These are phyloP conservation scores for Yamadazyma jaroonii DNA, from an alignment of 1,139 yeast genomes.

Conservation along the genomic window DNA sequence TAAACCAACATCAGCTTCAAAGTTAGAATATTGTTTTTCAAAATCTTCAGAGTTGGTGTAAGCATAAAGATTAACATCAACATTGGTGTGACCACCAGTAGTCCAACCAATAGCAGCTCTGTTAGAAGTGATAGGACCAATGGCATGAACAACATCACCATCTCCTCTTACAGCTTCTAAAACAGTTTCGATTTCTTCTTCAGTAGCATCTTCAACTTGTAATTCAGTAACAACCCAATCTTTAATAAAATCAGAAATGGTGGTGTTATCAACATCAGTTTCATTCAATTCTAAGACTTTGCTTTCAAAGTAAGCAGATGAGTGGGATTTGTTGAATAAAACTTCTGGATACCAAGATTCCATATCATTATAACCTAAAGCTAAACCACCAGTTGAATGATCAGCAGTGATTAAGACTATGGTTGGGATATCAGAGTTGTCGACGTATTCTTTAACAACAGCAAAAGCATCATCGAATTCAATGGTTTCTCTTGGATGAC, in stretches of 20 bases:
- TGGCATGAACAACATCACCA: constrained; percentile 14
- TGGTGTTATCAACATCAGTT: constrained; percentile 23
- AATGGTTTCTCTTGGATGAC: constrained; percentile 37
- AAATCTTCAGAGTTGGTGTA: constrained; percentile 54
- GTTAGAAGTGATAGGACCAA: constrained; percentile 49
- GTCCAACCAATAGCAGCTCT: constrained; percentile 88
- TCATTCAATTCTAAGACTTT: constrained; percentile 24
- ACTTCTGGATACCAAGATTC: constrained; percentile 74
- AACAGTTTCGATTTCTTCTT: constrained; percentile 40
- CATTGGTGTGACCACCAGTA: constrained; percentile 89
- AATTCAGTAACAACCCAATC: constrained; percentile 53
- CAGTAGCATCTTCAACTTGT: constrained; percentile 55
- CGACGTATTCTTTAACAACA: constrained; percentile 66
- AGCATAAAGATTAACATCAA: constrained; percentile 82
- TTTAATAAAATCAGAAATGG: constrained; percentile 41
- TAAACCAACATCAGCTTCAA: constrained; percentile 41
- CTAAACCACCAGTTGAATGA: constrained; percentile 89
- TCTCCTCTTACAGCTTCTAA: constrained; percentile 19
- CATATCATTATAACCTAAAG: constrained; percentile 66
- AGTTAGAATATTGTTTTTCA: constrained; percentile 28
- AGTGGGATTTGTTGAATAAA: constrained; percentile 62
- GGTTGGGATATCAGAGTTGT: constrained; percentile 65
- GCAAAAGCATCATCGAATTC: constrained; percentile 71
- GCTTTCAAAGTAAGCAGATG: constrained; percentile 62
- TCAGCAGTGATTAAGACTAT: constrained; percentile 77